Conservation (phyloP, 2,329 filamentous ascomycete species). For the Aspergillus proliferans region DNA sequence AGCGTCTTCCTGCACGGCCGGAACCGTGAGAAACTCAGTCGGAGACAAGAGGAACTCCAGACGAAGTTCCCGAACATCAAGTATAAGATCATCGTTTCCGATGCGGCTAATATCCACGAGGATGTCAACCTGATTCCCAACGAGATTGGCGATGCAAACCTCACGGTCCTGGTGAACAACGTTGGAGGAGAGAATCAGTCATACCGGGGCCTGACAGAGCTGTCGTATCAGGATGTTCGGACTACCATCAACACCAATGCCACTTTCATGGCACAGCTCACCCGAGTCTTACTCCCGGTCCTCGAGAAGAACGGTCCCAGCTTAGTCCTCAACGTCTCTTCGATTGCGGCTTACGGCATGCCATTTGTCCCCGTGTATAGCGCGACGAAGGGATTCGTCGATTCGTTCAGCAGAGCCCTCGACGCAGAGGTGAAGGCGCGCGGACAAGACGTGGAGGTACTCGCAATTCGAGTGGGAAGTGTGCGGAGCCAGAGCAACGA, state of each 20-base stretch:
- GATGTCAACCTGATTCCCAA: slow-evolving; percentile 22
- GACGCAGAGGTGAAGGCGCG: slow-evolving; percentile 39
- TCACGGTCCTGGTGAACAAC: slow-evolving; percentile 55
- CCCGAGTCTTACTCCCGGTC: slow-evolving; percentile 40
- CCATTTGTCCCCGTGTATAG: slow-evolving; percentile 46
- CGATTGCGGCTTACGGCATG: slow-evolving; percentile 39
- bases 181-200: slow-evolving; percentile 40
- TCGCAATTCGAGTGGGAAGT: slow-evolving; percentile 31
- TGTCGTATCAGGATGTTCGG: slow-evolving; percentile 33
- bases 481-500: slow-evolving; percentile 24
- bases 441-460: slow-evolving; percentile 32
- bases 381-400: slow-evolving; percentile 43
- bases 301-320: slow-evolving; percentile 37
- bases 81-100: slow-evolving; percentile 40
- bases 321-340: slow-evolving; percentile 49
- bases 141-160: slow-evolving; percentile 31
- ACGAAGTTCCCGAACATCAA: slow-evolving; percentile 34
- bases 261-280: slow-evolving; percentile 47
- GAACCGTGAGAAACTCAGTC: slow-evolving; percentile 44
- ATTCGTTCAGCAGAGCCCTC: slow-evolving; percentile 36
- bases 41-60: slow-evolving; percentile 36
- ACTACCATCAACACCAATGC: slow-evolving; percentile 44
- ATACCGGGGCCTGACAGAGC: slow-evolving; percentile 34
- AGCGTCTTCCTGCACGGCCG: slow-evolving; percentile 55
- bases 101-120: slow-evolving; percentile 29